Base-by-base conservation (phyloP, 345 rosid genomes). In the Raphanus sativus region DNA sequence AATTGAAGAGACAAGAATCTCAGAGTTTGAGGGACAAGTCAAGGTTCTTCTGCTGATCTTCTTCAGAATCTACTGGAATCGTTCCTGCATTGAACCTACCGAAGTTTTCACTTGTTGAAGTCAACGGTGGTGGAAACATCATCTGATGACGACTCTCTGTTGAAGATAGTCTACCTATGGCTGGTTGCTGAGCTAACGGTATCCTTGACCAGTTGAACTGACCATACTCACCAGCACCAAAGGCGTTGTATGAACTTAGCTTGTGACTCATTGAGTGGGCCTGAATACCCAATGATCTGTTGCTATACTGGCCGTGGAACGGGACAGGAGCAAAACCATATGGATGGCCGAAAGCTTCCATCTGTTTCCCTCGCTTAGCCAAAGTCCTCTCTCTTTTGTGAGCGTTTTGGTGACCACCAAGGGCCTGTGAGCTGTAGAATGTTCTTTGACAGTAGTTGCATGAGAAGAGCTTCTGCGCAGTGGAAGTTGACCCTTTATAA, bases 321-420 rank as follows among this genome's bases (percentile, higher is more conserved):
- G 93, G 87, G 52, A 81, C 81, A 1, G 90, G 82, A 81, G 90
- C 75, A 74, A 81, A 73, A 83, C 84, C 84, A 45, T 83, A 87
- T 2, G 87, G 96, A 54, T 87, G 80, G 6, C 89, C 90, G 3
- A 89, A 86, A 76, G 83, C 78, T 65, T 83, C 85, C 67, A 87
- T 83, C 55, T 82, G 84, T 65, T 84, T 88, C 4, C 90, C 89
- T 75, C 89, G 86, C 73, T 90, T 92, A 30, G 91, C 97, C 17
- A 92, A 80, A 61, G 90, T 90, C 71, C 97, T 87, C 66, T 92
- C 97, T 66, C 94, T 82, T 78, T 90, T 92, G 66, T 92, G 97
- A 0, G 96, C 97, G 73, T 92, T 92, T 82, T 92, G 97, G 71
- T 92, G 97, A 2, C 97, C 97, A 21, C 97, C 97, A 15, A 92